Evolutionary conservation across 2,329 filamentous ascomycete species (phyloP).

Genomic region (Talaromyces sp.): DNA sequence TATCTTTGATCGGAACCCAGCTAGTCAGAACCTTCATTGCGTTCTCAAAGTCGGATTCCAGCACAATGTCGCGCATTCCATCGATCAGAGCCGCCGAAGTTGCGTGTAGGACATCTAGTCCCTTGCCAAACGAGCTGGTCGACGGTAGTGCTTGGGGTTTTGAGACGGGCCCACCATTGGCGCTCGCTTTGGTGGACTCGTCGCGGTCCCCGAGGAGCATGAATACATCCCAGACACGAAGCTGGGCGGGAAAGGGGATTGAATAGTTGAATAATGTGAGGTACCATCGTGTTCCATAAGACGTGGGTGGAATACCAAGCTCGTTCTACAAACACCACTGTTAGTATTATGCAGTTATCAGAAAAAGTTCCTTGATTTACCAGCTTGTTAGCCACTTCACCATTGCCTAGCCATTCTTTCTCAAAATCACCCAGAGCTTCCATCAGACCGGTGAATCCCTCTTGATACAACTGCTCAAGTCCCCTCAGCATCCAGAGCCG

Average conservation of each 20-base stretch:
- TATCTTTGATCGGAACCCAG: constrained; percentile 90
- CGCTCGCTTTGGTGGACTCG: constrained; percentile 26
- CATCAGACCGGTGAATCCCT: constrained; percentile 83
- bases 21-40: constrained; percentile 95
- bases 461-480: constrained; percentile 75
- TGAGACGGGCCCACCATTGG: neutral
- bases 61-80: constrained; percentile 78
- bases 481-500: constrained; percentile 87
- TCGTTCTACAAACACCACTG: constrained; percentile 52
- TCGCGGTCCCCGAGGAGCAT: constrained; percentile 80
- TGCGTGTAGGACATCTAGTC: constrained; percentile 84
- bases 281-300: constrained; percentile 98
- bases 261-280: constrained; percentile 96
- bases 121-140: constrained; percentile 50
- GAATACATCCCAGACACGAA: constrained; percentile 97
- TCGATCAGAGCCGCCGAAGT: constrained; percentile 86
- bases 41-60: constrained; percentile 94
- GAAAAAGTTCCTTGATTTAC: constrained; percentile 47
- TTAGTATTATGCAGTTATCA: constrained; percentile 8
- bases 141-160: neutral
- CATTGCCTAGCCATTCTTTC: constrained; percentile 70
- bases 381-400: constrained; percentile 75
- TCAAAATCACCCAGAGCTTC: constrained; percentile 81
- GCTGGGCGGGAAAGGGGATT: constrained; percentile 87
- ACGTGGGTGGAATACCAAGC: constrained; percentile 75